phyloP scores from a whole-genome alignment of 169 alveolate species.

The Plasmodium malariae region DNA sequence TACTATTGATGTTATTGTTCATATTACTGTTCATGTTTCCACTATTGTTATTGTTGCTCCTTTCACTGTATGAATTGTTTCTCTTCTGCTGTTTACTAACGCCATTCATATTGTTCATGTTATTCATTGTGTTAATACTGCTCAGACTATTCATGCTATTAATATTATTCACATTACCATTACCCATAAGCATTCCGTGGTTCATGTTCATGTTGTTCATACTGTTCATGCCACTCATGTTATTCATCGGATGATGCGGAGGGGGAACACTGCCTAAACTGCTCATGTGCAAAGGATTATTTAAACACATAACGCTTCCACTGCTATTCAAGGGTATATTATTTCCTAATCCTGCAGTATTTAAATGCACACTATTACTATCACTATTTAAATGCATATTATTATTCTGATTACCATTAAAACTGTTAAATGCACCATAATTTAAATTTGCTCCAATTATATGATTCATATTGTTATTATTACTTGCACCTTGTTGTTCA shows the following conservation, averaged over 20 bases:
- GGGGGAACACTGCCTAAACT: constrained; percentile 7
- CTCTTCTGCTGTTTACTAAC: constrained; percentile 38
- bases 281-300: constrained; percentile 17
- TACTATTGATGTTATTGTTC: background rate
- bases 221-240: constrained; percentile 1
- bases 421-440: constrained; percentile 3
- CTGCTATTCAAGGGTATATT: constrained; percentile 10
- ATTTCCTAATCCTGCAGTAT: constrained; percentile 11
- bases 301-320: constrained; percentile 35
- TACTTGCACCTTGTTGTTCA: background rate
- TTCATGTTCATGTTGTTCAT: constrained; percentile 35
- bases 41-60: background rate
- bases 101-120: background rate
- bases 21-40: background rate
- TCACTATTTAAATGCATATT: background rate
- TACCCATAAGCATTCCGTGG: constrained; percentile 37
- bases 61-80: constrained; percentile 20
- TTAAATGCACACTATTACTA: constrained; percentile 30
- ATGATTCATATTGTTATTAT: constrained; percentile 28
- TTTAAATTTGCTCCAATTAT: too few species aligned
- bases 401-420: constrained; percentile 5
- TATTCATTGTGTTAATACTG: too few species aligned
- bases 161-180: background rate
- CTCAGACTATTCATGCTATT: background rate
- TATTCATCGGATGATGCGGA: constrained; percentile 48